Evolutionary conservation across 140 eudicot genomes (phyloP), one percentile per base, ranked within the genome.

Genomic region (Senecio squalidus): DNA sequence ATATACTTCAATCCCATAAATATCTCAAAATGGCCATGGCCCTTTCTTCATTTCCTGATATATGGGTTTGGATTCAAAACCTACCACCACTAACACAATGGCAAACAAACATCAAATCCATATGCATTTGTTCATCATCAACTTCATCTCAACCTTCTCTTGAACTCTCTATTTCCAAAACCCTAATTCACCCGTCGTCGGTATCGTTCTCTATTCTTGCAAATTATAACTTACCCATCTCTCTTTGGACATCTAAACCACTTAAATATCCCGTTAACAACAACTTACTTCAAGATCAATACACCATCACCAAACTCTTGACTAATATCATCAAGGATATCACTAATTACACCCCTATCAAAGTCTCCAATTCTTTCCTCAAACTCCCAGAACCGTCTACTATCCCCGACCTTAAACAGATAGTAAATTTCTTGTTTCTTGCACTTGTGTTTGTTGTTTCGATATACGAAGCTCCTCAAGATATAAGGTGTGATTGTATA

Each of bases 401-500:
- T 4, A 50, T 60, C 1, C 39, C 69, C 21, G 33, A 74, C 74
- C 64, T 74, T 14, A 76, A 81, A 58, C 77, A 83, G 46, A 69
- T 80, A 4, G 71, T 86, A 64, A 90, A 90, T 50, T 63, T 83
- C 69, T 46, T 81, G 18, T 81, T 90, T 30, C 94, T 90, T 13
- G 52, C 82, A 3, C 84, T 90, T 2, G 49, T 78, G n/a, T 90
- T 90, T 76, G 20, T 90, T 41, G 64, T 90, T 2, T 86, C 94
- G 52, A 75, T 90, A 17, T 90, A 90, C 14, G 98, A 90, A 67
- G 90, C 95, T 39, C 98, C 98, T 4, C 36, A 60, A n/a, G 94
- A 83, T 70, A 53, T 90, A 4, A 73, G 98, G 10, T 46, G 66
- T 0, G 49, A 71, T 47, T 83, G 85, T 21, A 78, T 90, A 4